Evolutionary conservation across 2,329 filamentous ascomycete genomes (phyloP).

Genomic region (Colletotrichum graminicola): DNA sequence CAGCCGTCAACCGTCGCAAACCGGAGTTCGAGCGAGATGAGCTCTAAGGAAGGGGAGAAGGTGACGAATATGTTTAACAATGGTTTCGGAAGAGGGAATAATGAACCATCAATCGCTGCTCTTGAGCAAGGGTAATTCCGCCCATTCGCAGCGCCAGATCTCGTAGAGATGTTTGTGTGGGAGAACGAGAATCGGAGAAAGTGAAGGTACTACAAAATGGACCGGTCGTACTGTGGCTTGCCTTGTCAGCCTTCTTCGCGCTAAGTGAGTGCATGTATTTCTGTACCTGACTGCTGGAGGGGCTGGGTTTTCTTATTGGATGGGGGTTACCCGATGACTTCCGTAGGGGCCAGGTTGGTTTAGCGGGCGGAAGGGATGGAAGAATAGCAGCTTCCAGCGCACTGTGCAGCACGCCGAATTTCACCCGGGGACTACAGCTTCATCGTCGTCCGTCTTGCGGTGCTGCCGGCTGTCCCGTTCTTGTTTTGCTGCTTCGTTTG

Average conservation of each 20-base stretch:
- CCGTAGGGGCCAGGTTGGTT: conserved; percentile 16
- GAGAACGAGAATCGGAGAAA: conserved; percentile 19
- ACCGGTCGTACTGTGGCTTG: conserved; percentile 21
- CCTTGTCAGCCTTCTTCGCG: conserved; percentile 42
- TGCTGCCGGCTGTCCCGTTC: no score
- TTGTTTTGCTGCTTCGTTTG: not conserved
- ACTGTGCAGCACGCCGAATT: conserved; percentile 22
- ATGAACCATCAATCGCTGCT: conserved; percentile 23
- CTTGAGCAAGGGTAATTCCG: conserved; percentile 3
- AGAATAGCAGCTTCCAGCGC: conserved; percentile 15
- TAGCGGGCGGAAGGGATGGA: conserved; percentile 30
- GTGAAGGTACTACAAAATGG: conserved; percentile 32
- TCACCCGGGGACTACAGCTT: not conserved
- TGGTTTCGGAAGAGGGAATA: not conserved
- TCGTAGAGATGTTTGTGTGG: conserved; percentile 28
- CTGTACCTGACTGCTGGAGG: conserved; percentile 34
- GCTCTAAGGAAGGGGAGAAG: not conserved
- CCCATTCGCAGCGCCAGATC: conserved; percentile 32
- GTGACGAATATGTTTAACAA: not conserved
- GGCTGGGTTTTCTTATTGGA: conserved; percentile 37
- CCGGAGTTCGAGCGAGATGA: conserved; percentile 14
- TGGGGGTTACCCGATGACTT: conserved; percentile 19
- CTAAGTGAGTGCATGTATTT: conserved; percentile 34
- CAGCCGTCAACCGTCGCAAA: conserved; percentile 33
- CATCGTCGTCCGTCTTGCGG: not conserved